These are phyloP conservation scores for Candida loeiensis DNA, from an alignment of 805 yeast species.

Conservation along the genomic window DNA sequence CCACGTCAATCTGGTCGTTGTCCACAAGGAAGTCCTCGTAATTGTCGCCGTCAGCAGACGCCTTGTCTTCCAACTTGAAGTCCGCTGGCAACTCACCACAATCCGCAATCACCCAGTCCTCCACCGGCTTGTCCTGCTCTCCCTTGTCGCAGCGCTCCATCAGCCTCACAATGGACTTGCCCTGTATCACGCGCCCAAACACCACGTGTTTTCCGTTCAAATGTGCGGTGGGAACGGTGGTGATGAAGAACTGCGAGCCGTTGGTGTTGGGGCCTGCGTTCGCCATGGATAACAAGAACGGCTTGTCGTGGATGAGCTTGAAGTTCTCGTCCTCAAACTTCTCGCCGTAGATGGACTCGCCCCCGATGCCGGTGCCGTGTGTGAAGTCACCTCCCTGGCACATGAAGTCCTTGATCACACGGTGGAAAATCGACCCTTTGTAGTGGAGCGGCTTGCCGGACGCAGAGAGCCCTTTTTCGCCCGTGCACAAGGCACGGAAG, in stretches of 20 bases:
- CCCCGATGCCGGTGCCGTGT: slow-evolving; percentile 41
- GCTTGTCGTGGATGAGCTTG: slow-evolving; percentile 67
- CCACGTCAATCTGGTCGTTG: slow-evolving; percentile 60
- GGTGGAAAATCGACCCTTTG: slow-evolving; percentile 87
- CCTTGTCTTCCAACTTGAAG: slow-evolving; percentile 44
- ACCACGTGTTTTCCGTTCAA: slow-evolving; percentile 95
- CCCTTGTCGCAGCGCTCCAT: slow-evolving; percentile 71
- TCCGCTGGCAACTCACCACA: slow-evolving; percentile 75
- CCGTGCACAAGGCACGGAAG: slow-evolving; percentile 84
- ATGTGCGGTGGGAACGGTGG: slow-evolving; percentile 91
- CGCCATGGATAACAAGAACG: slow-evolving; percentile 93
- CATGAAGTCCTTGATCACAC: slow-evolving; percentile 88
- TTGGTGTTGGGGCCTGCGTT: slow-evolving; percentile 94
- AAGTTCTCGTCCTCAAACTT: slow-evolving; percentile 90
- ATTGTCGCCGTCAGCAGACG: slow-evolving; percentile 69
- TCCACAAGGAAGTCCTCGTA: slow-evolving; percentile 76
- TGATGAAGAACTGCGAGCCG: slow-evolving; percentile 93
- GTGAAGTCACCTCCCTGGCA: slow-evolving; percentile 86
- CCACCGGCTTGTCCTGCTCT: slow-evolving; percentile 64
- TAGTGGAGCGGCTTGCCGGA: slow-evolving; percentile 66
- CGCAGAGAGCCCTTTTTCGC: slow-evolving; percentile 65
- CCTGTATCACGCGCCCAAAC: slow-evolving; percentile 81
- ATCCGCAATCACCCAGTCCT: slow-evolving; percentile 67
- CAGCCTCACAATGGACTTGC: slow-evolving; percentile 74
- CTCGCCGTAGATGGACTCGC: slow-evolving; percentile 44